Evolutionary conservation across 768 basidiomycete genomes (phyloP).

Genomic region (Boletus huronensis): DNA sequence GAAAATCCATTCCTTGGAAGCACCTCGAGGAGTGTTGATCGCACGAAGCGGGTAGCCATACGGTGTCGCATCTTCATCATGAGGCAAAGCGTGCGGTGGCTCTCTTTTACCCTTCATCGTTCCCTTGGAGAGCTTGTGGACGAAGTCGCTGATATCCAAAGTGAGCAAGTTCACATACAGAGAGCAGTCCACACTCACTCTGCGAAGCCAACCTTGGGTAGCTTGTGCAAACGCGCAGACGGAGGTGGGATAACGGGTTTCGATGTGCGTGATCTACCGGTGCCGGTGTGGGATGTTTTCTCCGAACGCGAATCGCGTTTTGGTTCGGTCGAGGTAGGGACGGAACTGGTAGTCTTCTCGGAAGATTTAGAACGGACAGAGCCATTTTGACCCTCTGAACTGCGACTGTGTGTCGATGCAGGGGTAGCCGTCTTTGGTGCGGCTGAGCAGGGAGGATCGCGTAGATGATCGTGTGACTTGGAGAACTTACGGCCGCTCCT

Average conservation of each 20-base stretch:
- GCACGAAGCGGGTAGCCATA: slow-evolving; percentile 39
- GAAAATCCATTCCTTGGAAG: slow-evolving; percentile 64
- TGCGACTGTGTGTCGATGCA: slow-evolving; percentile 12
- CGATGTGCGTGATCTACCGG: slow-evolving; percentile 14
- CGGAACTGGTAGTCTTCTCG: slow-evolving; percentile 8
- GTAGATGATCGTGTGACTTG: slow-evolving; percentile 24
- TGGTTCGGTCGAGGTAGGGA: background rate
- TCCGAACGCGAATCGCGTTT: slow-evolving; percentile 9
- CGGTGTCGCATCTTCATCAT: slow-evolving; percentile 15
- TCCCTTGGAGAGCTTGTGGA: slow-evolving; percentile 27
- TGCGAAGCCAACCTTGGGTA: slow-evolving; percentile 22
- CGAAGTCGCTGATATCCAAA: slow-evolving; percentile 25
- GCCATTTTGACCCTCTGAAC: slow-evolving; percentile 7
- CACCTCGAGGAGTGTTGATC: slow-evolving; percentile 39
- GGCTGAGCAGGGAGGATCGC: slow-evolving; percentile 17
- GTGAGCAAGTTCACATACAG: slow-evolving; percentile 4
- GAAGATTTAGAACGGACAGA: slow-evolving; percentile 15
- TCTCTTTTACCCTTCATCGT: slow-evolving; percentile 4
- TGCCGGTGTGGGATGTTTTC: slow-evolving; percentile 9
- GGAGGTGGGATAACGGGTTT: slow-evolving; percentile 31
- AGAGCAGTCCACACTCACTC: slow-evolving; percentile 23
- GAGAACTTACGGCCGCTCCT: slow-evolving; percentile 14
- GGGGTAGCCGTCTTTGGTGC: slow-evolving; percentile 3
- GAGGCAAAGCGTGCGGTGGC: background rate
- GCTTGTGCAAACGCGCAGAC: slow-evolving; percentile 21